Base-by-base conservation (phyloP, 805 yeast genomes). In the Teunomyces lycoperdinae region DNA sequence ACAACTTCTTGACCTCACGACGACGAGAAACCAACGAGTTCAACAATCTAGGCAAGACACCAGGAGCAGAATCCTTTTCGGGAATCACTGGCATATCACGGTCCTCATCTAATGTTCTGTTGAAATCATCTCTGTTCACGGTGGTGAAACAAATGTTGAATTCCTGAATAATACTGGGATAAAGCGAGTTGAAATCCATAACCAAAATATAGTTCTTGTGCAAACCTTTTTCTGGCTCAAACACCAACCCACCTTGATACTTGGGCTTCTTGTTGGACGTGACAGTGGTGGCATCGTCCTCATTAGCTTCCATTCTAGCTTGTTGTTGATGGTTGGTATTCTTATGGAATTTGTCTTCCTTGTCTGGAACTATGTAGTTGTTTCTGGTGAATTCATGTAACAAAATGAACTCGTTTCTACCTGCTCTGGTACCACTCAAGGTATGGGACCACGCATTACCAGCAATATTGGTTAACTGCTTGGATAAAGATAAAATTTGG, bases 361-460 rank as follows among this genome's bases (percentile, higher is more conserved):
- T 87, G 62, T 94, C 98, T 1, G 99, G 99, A 2, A 90, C 88
- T 56, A 94, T 82, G 60, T 76, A 92, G 9, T 85, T 85, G 58
- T 84, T 81, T 58, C 84, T 80, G 8, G 84, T 77, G 66, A 94
- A 94, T 68, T 94, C 98, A 65, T 94, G 99, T 47, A 94, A 70
- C 66, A 94, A 73, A 77, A 94, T 88, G 63, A 73, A 94, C 66
- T 94, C 98, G 68, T 92, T 92, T 70, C 99, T 80, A 58, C 96
- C 97, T 8, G 96, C 95, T 58, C 99, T 79, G 0, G 97, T 89
- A 67, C 99, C 99, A 44, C 89, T 84, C 44, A 94, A 74, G 0
- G 99, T 94, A 53, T 89, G 90, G 1, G 95, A 80, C 99, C 99
- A 94, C 0, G 97, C 92, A 64, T 94, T 94, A 58, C 99, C 99